Evolutionary conservation across 768 basidiomycete genomes (phyloP), one percentile per base, ranked within the genome.

Genomic region (Rhodotorula graminis): DNA sequence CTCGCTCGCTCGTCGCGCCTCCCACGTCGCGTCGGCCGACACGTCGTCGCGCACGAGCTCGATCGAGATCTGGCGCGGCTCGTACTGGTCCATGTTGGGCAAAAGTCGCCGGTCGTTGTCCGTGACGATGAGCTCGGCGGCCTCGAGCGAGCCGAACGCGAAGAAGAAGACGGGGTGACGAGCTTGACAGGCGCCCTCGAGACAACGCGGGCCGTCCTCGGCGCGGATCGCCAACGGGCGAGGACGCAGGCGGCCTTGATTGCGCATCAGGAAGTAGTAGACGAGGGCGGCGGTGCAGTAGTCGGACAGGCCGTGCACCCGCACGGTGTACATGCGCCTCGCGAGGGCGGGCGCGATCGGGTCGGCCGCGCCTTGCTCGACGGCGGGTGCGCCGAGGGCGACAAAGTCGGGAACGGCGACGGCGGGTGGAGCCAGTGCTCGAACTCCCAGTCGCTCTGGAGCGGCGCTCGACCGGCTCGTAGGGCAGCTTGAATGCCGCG

Each of bases 211-310:
- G 37, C 37, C n/a, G 14, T 29, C 44, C 16, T 46, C 44, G 44
- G 19, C n/a, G 25, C 63, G 53, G 18, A 65, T n/a, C 6, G 64
- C 64, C 23, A 65, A 44, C 4, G 64, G 64, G 8, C 64, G 64
- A 8, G 44, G 56, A 2, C 44, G 42, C 11, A 65, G 42, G 1
- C 46, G 42, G 23, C 27, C 44, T 9, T 27, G 14, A 19, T 55
- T 55, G 14, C 64, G 64, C 7, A 31, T n/a, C 29, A 65, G 3
- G 56, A 65, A 65, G 21, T 21, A 31, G 29, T 49, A n/a, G 44
- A 65, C 44, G 14, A 49, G 44, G 7, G 40, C 23, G 2, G 12
- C 8, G 2, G 44, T 57, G 29, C 47, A n/a, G 1, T 14, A 6
- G 11, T 15, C 3, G 29, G 29, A 10, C 8, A 57, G 23, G 21